A percentile compares a stretch with the other conserved stretches of the same genome.
These are phyloP conservation scores for Discostella stelligera DNA, from an alignment of 352 stramenopile genomes.

Conservation along the genomic window DNA sequence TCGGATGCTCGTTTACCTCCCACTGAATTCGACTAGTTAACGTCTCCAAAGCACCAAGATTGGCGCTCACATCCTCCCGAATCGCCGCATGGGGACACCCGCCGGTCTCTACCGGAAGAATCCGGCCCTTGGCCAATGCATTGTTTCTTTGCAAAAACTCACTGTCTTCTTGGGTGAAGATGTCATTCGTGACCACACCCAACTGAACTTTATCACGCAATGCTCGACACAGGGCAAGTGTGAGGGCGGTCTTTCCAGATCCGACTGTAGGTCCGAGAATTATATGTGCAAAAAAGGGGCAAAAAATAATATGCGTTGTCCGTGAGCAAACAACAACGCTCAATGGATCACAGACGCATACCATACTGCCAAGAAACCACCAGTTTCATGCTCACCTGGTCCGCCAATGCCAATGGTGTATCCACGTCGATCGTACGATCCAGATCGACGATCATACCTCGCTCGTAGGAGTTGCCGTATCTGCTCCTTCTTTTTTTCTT, in stretches of 20 bases:
- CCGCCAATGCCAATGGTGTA: slow-evolving; percentile 96
- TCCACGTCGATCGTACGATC: slow-evolving; percentile 73
- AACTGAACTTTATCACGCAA: slow-evolving; percentile 81
- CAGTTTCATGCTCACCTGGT: slow-evolving; percentile 65
- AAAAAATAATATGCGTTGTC: not conserved
- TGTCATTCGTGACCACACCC: slow-evolving; percentile 95
- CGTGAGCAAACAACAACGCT: not conserved
- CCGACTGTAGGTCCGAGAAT: slow-evolving; percentile 80
- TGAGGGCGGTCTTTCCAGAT: slow-evolving; percentile 91
- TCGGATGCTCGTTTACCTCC: slow-evolving; percentile 22
- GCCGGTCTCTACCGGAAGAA: slow-evolving; percentile 95
- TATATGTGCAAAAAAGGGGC: not conserved
- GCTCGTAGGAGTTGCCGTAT: slow-evolving; percentile 13
- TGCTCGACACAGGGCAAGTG: slow-evolving; percentile 88
- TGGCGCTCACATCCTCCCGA: slow-evolving; percentile 96
- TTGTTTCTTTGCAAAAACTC: slow-evolving; percentile 95
- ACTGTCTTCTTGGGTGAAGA: slow-evolving; percentile 97
- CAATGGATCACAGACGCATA: not conserved
- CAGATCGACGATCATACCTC: slow-evolving; percentile 80
- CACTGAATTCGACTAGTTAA: slow-evolving; percentile 86
- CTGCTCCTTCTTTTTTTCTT: slow-evolving; percentile 14
- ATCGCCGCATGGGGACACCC: slow-evolving; percentile 94
- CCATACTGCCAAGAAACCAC: no score
- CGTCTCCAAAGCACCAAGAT: slow-evolving; percentile 93
- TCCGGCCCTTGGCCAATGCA: slow-evolving; percentile 88